phyloP scores from a whole-genome alignment of 2,329 filamentous ascomycete species.

The Zymoseptoria crescenta region DNA sequence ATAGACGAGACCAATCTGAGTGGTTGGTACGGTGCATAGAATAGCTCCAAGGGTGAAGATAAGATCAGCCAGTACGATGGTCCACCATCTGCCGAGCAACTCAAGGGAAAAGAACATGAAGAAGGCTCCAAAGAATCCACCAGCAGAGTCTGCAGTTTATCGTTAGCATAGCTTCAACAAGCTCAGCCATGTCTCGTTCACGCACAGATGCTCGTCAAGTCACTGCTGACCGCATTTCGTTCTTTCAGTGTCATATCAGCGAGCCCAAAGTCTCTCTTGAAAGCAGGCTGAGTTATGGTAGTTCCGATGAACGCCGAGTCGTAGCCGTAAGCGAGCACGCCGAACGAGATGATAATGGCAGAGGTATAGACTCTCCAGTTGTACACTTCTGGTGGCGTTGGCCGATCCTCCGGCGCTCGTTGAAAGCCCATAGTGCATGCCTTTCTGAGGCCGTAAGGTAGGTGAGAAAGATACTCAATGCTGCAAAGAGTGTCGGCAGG shows the following conservation, averaged over 20 bases:
- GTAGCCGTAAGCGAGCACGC: conserved; percentile 43
- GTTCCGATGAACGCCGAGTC: conserved; percentile 49
- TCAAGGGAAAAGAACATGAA: conserved; percentile 41
- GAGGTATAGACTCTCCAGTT: conserved; percentile 46
- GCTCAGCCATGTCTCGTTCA: conserved; percentile 8
- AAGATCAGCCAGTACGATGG: conserved; percentile 40
- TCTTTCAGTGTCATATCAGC: conserved; percentile 28
- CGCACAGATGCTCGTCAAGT: conserved; percentile 40
- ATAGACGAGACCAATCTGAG: conserved; percentile 39
- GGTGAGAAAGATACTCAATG: conserved; percentile 1
- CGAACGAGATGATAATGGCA: conserved; percentile 43
- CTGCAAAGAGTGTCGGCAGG: background rate
- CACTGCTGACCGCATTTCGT: conserved; percentile 36
- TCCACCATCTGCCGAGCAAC: conserved; percentile 44
- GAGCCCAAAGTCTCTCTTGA: conserved; percentile 39
- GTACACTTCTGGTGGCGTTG: conserved; percentile 49
- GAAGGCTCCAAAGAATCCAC: conserved; percentile 48
- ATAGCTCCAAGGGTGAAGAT: conserved; percentile 41
- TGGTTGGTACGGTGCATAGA: conserved; percentile 36
- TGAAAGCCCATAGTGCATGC: conserved; percentile 32
- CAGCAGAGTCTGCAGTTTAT: conserved; percentile 36
- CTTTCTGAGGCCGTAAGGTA: background rate
- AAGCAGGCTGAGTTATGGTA: conserved; percentile 44
- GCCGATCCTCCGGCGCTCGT: conserved; percentile 47
- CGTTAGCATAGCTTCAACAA: background rate